phyloP scores from a whole-genome alignment of 1,284 basidiomycete species.

The Cryptococcus sp. region DNA sequence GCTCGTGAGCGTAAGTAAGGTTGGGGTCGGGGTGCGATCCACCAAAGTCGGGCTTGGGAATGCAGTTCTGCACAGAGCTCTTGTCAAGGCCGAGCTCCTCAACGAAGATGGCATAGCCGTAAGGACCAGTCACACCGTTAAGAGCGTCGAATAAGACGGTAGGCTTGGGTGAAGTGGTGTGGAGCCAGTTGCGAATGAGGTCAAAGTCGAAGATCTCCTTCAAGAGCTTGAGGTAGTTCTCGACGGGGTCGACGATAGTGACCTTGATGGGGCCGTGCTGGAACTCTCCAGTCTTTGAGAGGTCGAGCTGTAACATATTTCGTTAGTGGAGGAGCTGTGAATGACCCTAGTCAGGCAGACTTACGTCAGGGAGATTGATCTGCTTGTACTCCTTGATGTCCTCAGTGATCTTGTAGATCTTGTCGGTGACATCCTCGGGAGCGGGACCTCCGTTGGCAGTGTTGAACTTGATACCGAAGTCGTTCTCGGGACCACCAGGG shows the following conservation, averaged over 20 bases:
- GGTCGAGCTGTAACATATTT: slow-evolving; percentile 65
- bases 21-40: slow-evolving; percentile 98
- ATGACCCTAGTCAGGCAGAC: slow-evolving; percentile 35
- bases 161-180: slow-evolving; percentile 63
- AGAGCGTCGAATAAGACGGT: slow-evolving; percentile 94
- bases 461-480: slow-evolving; percentile 99
- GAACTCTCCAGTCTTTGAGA: slow-evolving; percentile 78
- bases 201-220: slow-evolving; percentile 92
- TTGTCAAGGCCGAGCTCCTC: slow-evolving; percentile 78
- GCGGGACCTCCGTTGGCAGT: slow-evolving; percentile 95
- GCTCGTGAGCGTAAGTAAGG: slow-evolving; percentile 92
- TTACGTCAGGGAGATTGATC: slow-evolving; percentile 73
- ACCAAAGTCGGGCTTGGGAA: slow-evolving; percentile 90
- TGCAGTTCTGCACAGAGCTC: slow-evolving; percentile 85
- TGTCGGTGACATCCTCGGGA: slow-evolving; percentile 90
- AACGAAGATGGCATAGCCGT: slow-evolving; percentile 86
- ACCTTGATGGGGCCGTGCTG: slow-evolving; percentile 82
- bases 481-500: slow-evolving; percentile 93
- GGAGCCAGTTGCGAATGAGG: slow-evolving; percentile 87
- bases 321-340: slow-evolving; percentile 2
- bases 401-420: slow-evolving; percentile 90
- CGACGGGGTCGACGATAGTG: slow-evolving; percentile 90
- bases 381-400: slow-evolving; percentile 82
- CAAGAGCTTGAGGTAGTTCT: slow-evolving; percentile 83
- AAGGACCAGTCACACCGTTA: slow-evolving; percentile 96